phyloP scores from a whole-genome alignment of 2,329 filamentous ascomycete species.

The Xylariaceae sp. region DNA sequence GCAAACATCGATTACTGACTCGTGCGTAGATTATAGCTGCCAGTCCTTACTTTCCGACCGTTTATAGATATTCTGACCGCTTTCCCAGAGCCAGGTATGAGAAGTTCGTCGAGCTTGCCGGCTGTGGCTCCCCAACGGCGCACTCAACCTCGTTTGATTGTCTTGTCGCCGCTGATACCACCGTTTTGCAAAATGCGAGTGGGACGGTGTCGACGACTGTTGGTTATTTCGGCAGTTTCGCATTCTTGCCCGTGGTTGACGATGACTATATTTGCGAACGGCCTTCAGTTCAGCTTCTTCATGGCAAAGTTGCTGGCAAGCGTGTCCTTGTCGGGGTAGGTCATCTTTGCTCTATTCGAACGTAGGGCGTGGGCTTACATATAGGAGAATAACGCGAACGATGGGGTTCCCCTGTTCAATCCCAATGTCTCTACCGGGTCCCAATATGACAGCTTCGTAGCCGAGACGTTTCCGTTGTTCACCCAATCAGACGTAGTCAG shows the following conservation, averaged over 20 bases:
- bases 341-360: background rate
- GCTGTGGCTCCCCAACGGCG: conserved; percentile 15
- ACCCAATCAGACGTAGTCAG: conserved; percentile 11
- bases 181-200: conserved; percentile 26
- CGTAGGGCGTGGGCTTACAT: background rate
- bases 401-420: conserved; percentile 29
- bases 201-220: conserved; percentile 25
- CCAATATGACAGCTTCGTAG: conserved; percentile 25
- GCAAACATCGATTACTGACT: conserved; percentile 2
- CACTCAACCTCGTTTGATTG: conserved; percentile 23
- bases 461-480: conserved; percentile 23
- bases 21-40: conserved; percentile 21
- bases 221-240: conserved; percentile 27
- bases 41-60: conserved; percentile 25
- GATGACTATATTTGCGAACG: conserved; percentile 24
- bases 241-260: conserved; percentile 27
- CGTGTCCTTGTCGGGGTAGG: conserved; percentile 25
- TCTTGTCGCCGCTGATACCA: conserved; percentile 22
- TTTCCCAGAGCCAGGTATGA: conserved; percentile 20
- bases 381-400: conserved; percentile 32
- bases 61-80: conserved; percentile 21
- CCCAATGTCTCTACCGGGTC: conserved; percentile 24
- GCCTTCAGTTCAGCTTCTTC: conserved; percentile 17
- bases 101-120: conserved; percentile 24
- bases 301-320: conserved; percentile 19